Conservation (phyloP, 352 stramenopile genomes). For the Hyaloperonospora brassicae region DNA sequence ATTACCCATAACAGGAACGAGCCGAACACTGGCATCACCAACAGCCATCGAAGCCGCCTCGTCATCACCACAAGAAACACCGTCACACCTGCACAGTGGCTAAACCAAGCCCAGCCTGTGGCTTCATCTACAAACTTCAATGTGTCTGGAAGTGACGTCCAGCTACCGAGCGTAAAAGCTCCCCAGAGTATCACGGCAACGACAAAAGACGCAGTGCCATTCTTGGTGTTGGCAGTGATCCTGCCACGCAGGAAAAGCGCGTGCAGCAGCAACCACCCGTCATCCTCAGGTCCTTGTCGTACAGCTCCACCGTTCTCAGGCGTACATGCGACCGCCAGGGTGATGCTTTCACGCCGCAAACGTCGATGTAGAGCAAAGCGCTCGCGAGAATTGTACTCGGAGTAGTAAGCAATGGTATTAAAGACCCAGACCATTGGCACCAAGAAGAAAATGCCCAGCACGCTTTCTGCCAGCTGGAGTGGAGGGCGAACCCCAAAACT, state of each 20-base stretch:
- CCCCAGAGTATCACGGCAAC: constrained; percentile 65
- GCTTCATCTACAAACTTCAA: constrained; percentile 82
- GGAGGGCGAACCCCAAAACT: constrained; percentile 51
- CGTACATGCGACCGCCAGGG: constrained; percentile 58
- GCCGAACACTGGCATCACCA: constrained; percentile 59
- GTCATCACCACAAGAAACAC: constrained; percentile 76
- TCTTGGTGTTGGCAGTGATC: constrained; percentile 27
- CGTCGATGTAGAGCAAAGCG: constrained; percentile 62
- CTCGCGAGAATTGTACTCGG: constrained; percentile 76
- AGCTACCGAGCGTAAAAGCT: constrained; percentile 62
- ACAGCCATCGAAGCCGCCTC: constrained; percentile 56
- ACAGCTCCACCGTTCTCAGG: constrained; percentile 24
- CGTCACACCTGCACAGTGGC: constrained; percentile 67
- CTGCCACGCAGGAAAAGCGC: constrained; percentile 24
- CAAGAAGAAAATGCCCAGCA: constrained; percentile 61
- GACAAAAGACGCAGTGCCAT: constrained; percentile 51
- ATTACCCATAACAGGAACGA: constrained; percentile 71
- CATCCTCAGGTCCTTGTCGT: constrained; percentile 22
- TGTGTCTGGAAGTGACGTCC: constrained; percentile 66
- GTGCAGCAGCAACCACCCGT: constrained; percentile 27
- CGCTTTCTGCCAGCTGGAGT: constrained; percentile 31
- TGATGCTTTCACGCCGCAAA: constrained; percentile 71
- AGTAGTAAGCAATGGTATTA: constrained; percentile 83
- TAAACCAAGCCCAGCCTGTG: constrained; percentile 83
- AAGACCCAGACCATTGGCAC: constrained; percentile 74